Percentiles rank a stretch among this genome's conserved stretches.
Conservation (phyloP, 495 filamentous ascomycete species). For the Lasiosphaeria ovina region DNA sequence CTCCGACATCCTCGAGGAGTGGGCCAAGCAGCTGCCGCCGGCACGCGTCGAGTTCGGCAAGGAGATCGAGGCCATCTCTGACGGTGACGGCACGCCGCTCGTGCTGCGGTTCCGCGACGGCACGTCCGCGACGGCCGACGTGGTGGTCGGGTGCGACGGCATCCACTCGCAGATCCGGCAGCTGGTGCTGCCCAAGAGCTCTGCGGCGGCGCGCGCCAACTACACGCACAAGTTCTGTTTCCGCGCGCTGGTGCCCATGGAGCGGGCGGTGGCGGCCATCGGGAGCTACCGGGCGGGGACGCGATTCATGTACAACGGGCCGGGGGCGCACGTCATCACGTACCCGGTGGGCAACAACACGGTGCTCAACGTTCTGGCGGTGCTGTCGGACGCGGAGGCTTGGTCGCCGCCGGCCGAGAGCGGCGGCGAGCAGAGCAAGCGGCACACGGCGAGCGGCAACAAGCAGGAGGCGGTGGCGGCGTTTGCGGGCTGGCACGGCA, state of each 20-base stretch:
- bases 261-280: constrained; percentile 26
- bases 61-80: constrained; percentile 21
- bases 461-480: constrained; percentile 31
- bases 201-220: constrained; percentile 24
- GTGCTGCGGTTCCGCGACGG: constrained; percentile 37
- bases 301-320: constrained; percentile 46
- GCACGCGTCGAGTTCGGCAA: constrained; percentile 35
- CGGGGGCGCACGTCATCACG: constrained; percentile 36
- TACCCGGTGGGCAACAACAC: constrained; percentile 40
- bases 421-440: constrained; percentile 19
- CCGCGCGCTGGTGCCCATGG: constrained; percentile 42
- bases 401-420: constrained; percentile 23
- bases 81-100: constrained; percentile 17
- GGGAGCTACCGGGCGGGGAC: constrained; percentile 26
- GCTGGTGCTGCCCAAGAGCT: constrained; percentile 32
- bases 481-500: constrained; percentile 40
- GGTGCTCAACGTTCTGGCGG: constrained; percentile 41
- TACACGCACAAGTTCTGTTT: constrained; percentile 47
- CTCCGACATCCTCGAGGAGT: constrained; percentile 43
- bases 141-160: constrained; percentile 48
- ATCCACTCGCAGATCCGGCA: constrained; percentile 42
- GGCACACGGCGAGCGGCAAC: constrained; percentile 30
- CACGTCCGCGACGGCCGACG: constrained; percentile 29
- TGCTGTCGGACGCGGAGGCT: constrained; percentile 32
- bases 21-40: constrained; percentile 30